Percentiles rank a stretch among this genome's conserved stretches.
phyloP scores from a whole-genome alignment of 163 green algal genomes.

The Coccomyxa subellipsoidea region DNA sequence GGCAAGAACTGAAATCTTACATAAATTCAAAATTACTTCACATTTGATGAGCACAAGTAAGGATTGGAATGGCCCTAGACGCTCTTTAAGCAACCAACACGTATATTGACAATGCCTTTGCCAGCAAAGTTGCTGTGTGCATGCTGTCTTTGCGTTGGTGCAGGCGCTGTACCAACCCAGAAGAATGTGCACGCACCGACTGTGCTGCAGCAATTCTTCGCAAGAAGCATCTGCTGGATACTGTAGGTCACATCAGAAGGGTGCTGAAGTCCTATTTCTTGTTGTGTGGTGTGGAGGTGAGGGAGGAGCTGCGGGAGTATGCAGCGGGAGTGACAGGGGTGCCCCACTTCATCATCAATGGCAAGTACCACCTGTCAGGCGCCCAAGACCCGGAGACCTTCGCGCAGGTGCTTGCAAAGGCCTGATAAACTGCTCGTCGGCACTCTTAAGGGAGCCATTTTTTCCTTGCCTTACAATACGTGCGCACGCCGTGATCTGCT shows the following conservation, averaged over 20 bases:
- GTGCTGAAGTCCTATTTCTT: neutral
- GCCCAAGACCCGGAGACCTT: slow-evolving; percentile 25
- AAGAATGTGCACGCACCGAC: too few species aligned
- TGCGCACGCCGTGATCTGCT: too few species aligned
- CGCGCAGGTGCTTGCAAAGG: slow-evolving; percentile 13
- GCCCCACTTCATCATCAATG: slow-evolving; percentile 31
- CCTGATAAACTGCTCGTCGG: neutral
- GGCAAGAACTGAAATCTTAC: neutral
- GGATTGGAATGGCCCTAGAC: neutral
- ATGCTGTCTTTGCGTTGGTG: neutral
- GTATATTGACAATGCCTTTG: neutral
- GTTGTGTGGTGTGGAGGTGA: slow-evolving; percentile 10
- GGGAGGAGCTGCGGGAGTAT: slow-evolving; percentile 16
- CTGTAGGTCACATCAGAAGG: neutral
- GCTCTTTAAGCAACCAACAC: neutral
- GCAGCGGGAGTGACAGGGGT: slow-evolving; percentile 22
- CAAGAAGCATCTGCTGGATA: neutral
- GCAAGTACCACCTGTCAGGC: slow-evolving; percentile 25
- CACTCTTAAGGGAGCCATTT: too few species aligned
- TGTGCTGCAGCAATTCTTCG: too few species aligned
- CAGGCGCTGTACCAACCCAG: too few species aligned
- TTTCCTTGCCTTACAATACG: too few species aligned
- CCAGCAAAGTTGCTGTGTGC: neutral
- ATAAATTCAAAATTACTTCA: neutral
- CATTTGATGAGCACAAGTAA: neutral